Conservation (phyloP, 257 asterid genomes). For the Nyctanthes arbortristis region DNA sequence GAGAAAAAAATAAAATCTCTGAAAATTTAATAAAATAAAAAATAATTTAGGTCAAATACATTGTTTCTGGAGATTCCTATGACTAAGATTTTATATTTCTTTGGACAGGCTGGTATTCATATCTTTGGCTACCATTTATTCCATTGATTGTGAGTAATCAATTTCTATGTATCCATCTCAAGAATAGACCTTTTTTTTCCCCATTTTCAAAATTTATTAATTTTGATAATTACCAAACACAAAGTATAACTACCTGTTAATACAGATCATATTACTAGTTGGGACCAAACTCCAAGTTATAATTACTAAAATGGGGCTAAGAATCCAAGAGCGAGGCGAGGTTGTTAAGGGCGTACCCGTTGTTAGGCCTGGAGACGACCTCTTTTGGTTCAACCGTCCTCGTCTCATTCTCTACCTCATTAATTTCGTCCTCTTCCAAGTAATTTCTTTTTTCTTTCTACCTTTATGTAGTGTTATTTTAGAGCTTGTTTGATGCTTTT, state of each 20-base stretch:
- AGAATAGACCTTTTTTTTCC: background rate
- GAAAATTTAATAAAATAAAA: too few species aligned
- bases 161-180: background rate
- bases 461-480: too few species aligned
- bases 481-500: too few species aligned
- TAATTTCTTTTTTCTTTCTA: background rate
- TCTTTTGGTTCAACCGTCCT: conserved; percentile 91
- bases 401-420: conserved; percentile 70
- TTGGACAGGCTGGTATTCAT: conserved; percentile 80
- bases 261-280: conserved; percentile 70
- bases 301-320: conserved; percentile 86
- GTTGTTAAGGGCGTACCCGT: conserved; percentile 74
- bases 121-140: conserved; percentile 84
- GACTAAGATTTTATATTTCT: background rate
- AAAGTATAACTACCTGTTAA: background rate
- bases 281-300: conserved; percentile 92
- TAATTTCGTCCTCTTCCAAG: conserved; percentile 93
- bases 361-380: conserved; percentile 77
- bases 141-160: conserved; percentile 72
- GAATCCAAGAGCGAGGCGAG: conserved; percentile 75
- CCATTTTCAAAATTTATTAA: background rate
- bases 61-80: background rate
- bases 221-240: background rate
- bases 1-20: too few species aligned
- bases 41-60: background rate